These are phyloP conservation scores for Boletus vinaceobasis DNA, from an alignment of 768 basidiomycete genomes.

Conservation along the genomic window DNA sequence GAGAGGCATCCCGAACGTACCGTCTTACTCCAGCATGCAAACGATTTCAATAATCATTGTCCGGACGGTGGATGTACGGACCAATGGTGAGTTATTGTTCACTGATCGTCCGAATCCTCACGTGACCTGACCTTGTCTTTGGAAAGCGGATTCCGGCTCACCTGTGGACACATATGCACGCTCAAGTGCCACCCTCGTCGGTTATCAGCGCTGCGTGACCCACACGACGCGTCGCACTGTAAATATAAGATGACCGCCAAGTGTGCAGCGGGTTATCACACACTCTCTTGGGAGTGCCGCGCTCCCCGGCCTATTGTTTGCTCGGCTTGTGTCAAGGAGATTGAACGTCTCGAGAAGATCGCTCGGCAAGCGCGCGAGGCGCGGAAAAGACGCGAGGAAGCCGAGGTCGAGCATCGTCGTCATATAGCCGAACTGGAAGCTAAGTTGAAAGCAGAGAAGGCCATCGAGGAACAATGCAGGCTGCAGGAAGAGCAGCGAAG, in stretches of 20 bases:
- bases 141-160: slow-evolving; percentile 6
- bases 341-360: slow-evolving; percentile 36
- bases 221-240: slow-evolving; percentile 39
- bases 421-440: slow-evolving; percentile 36
- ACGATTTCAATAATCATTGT: slow-evolving; percentile 49
- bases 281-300: slow-evolving; percentile 41
- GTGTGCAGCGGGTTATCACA: slow-evolving; percentile 46
- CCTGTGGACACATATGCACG: slow-evolving; percentile 45
- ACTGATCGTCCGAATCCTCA: neutral
- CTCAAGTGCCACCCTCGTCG: slow-evolving; percentile 54
- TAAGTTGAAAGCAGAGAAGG: slow-evolving; percentile 18
- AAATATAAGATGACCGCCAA: slow-evolving; percentile 27
- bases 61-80: slow-evolving; percentile 63
- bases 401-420: slow-evolving; percentile 37
- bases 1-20: slow-evolving; percentile 46
- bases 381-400: slow-evolving; percentile 17
- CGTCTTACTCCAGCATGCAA: slow-evolving; percentile 37
- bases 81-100: slow-evolving; percentile 46
- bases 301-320: slow-evolving; percentile 37
- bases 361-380: slow-evolving; percentile 31
- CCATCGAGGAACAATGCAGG: neutral
- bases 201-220: slow-evolving; percentile 36
- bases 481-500: too few species aligned
- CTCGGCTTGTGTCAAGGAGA: slow-evolving; percentile 41
- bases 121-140: neutral